Evolutionary conservation across 495 filamentous ascomycete genomes (phyloP).

Genomic region (Talaromyces ruber): DNA sequence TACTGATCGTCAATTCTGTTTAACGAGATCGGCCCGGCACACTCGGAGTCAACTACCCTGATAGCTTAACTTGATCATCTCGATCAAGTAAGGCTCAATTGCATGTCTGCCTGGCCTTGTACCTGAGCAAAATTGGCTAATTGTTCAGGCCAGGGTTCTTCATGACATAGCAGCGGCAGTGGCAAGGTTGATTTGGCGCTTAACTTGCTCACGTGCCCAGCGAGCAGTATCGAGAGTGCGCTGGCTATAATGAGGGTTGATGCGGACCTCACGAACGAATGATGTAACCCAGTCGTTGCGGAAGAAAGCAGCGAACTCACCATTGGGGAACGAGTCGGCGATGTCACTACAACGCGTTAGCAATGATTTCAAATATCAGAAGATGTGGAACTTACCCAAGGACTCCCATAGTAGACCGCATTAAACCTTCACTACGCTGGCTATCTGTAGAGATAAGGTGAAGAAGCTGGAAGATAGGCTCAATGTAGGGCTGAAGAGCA

Average conservation of each 20-base stretch:
- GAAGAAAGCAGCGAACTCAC: slow-evolving; percentile 76
- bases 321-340: slow-evolving; percentile 85
- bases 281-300: slow-evolving; percentile 80
- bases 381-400: slow-evolving; percentile 60
- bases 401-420: slow-evolving; percentile 91
- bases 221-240: slow-evolving; percentile 91
- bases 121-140: neutral
- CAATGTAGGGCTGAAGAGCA: slow-evolving; percentile 65
- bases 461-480: slow-evolving; percentile 83
- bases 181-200: slow-evolving; percentile 63
- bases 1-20: neutral
- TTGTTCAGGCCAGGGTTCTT: neutral
- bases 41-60: neutral
- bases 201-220: slow-evolving; percentile 96
- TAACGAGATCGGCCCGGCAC: neutral
- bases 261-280: slow-evolving; percentile 79
- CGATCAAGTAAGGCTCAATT: neutral
- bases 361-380: slow-evolving; percentile 4
- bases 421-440: slow-evolving; percentile 82
- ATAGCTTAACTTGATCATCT: neutral
- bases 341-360: slow-evolving; percentile 66
- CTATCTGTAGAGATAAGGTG: slow-evolving; percentile 70
- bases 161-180: slow-evolving; percentile 30
- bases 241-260: slow-evolving; percentile 70
- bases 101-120: neutral